A percentile compares a stretch with the other conserved stretches of the same genome.
Evolutionary conservation across 148 eudicot species (phyloP).

Genomic region (Chenopodium album): DNA sequence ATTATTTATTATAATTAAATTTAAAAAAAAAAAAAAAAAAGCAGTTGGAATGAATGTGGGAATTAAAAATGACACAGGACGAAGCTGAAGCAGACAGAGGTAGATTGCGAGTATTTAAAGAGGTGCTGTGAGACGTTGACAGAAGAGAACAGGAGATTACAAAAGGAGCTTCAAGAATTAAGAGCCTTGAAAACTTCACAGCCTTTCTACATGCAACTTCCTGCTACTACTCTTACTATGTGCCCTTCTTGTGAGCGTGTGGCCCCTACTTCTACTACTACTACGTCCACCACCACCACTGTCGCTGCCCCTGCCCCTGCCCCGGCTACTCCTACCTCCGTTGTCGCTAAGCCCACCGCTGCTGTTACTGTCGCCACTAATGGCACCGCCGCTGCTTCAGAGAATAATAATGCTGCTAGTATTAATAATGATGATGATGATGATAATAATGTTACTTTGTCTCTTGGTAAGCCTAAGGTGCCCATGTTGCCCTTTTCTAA

Average conservation of each 20-base stretch:
- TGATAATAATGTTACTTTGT: constrained; percentile 6
- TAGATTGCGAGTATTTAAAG: constrained; percentile 88
- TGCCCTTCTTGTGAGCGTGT: constrained; percentile 93
- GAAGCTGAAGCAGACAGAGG: constrained; percentile 94
- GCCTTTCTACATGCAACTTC: constrained; percentile 70
- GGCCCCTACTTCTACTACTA: constrained; percentile 47
- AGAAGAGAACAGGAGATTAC: constrained; percentile 83
- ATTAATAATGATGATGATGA: neutral
- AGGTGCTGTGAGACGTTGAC: constrained; percentile 79
- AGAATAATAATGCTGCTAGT: neutral
- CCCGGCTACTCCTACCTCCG: neutral
- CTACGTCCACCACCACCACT: constrained; percentile 30
- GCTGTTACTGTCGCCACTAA: neutral
- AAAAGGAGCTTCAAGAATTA: constrained; percentile 81
- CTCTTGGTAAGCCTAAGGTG: constrained; percentile 31
- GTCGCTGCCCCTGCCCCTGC: neutral
- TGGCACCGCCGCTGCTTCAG: neutral
- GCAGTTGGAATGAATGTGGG: constrained; percentile 7
- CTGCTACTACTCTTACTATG: constrained; percentile 87
- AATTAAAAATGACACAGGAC: constrained; percentile 48
- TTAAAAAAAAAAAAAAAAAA: neutral
- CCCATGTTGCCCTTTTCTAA: constrained; percentile 26
- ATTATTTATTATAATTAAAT: no score
- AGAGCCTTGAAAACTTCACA: constrained; percentile 73
- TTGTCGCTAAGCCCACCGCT: neutral